phyloP scores from a whole-genome alignment of 169 alveolate species.

The Eimeria necatrix region DNA sequence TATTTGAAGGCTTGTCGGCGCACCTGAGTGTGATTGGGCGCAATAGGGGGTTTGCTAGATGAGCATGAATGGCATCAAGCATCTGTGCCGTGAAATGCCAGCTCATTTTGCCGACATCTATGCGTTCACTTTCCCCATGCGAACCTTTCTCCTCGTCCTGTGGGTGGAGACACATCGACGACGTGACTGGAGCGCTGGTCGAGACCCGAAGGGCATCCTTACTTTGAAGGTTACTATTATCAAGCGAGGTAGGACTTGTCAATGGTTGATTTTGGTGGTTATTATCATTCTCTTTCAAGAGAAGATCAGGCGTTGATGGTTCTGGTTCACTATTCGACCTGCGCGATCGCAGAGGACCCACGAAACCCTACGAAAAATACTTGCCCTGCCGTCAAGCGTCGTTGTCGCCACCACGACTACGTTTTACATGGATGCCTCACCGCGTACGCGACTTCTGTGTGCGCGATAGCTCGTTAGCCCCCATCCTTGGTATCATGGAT shows the following conservation, averaged over 20 bases:
- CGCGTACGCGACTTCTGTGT: too few species aligned
- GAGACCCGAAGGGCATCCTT: neutral
- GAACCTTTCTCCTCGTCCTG: neutral
- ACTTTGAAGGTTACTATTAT: neutral
- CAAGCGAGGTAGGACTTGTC: neutral
- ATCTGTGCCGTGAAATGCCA: conserved; percentile 55
- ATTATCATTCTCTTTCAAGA: neutral
- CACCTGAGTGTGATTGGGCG: conserved; percentile 58
- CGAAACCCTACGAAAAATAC: neutral
- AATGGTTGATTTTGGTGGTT: neutral
- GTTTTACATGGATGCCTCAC: too few species aligned
- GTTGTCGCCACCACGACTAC: too few species aligned
- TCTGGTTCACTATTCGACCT: neutral
- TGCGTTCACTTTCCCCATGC: neutral
- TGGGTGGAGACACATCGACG: neutral
- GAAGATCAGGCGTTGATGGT: conserved; percentile 12
- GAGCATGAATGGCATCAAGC: conserved; percentile 54
- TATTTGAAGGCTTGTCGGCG: neutral
- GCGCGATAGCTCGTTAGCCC: neutral
- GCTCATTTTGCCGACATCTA: conserved; percentile 24
- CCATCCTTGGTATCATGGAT: neutral
- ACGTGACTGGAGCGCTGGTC: conserved; percentile 42
- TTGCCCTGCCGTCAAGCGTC: neutral
- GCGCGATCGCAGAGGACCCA: neutral
- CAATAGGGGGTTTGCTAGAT: conserved; percentile 24